Conservation (phyloP, 129 eudicot genomes). For the Flaveria sonorensis region DNA sequence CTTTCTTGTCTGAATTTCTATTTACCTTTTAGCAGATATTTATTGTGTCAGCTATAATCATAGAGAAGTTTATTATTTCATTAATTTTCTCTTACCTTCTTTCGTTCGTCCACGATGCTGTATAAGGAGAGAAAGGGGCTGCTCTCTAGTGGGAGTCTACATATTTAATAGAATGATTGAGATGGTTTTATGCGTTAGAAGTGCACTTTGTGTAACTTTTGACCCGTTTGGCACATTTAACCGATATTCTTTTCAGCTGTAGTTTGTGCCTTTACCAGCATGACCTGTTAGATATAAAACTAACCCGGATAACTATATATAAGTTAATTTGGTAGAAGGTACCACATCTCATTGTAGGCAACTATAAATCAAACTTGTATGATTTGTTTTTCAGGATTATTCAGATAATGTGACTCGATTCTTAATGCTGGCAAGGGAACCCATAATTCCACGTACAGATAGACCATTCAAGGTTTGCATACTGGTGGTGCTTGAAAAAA, state of each 20-base stretch:
- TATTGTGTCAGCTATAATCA: neutral
- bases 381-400: constrained; percentile 59
- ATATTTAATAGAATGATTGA: neutral
- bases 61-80: neutral
- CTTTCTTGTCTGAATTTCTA: neutral
- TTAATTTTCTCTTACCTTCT: neutral
- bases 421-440: constrained; percentile 94
- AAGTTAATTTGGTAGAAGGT: neutral
- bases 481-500: neutral
- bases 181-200: neutral
- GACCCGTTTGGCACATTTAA: neutral
- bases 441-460: constrained; percentile 82
- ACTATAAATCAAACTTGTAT: constrained; percentile 7
- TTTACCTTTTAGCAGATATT: neutral
- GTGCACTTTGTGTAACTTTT: neutral
- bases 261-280: neutral
- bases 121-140: too few relatives aligned
- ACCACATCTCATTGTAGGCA: neutral
- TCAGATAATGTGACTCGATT: constrained; percentile 93
- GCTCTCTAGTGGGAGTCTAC: too few relatives aligned
- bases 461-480: constrained; percentile 86
- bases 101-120: too few relatives aligned
- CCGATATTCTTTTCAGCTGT: neutral
- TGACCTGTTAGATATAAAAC: neutral
- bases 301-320: neutral